Conservation (phyloP, 192 early-diverging fungal species). For the Martensiomyces pterosporus region DNA sequence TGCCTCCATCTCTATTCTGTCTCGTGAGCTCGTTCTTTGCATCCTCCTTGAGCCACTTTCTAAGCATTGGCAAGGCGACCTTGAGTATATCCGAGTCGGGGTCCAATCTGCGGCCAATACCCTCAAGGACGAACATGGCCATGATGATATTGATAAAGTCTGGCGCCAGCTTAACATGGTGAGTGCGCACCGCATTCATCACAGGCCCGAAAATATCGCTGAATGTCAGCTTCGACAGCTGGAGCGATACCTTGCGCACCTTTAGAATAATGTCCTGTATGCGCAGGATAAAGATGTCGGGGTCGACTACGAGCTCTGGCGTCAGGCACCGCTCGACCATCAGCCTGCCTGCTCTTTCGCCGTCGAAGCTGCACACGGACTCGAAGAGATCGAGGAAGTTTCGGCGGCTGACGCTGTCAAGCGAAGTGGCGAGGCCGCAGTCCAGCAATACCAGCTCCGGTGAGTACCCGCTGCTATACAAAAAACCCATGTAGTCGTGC, state of each 20-base stretch:
- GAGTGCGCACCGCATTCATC: constrained; percentile 80
- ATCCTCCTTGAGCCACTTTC: constrained; percentile 51
- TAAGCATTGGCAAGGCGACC: constrained; percentile 67
- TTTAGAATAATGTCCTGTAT: constrained; percentile 75
- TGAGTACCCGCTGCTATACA: constrained; percentile 66
- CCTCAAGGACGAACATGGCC: constrained; percentile 88
- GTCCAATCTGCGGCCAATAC: constrained; percentile 87
- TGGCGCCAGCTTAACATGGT: constrained; percentile 91
- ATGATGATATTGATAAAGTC: constrained; percentile 94
- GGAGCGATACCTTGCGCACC: constrained; percentile 66
- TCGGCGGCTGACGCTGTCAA: constrained; percentile 66
- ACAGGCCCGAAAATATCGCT: constrained; percentile 75
- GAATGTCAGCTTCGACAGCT: constrained; percentile 77
- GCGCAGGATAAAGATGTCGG: constrained; percentile 73
- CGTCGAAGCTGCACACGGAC: constrained; percentile 85
- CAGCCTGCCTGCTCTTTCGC: constrained; percentile 70
- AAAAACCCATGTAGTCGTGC: constrained; percentile 27
- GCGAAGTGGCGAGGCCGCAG: constrained; percentile 80
- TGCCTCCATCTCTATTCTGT: constrained; percentile 5
- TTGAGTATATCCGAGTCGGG: constrained; percentile 88
- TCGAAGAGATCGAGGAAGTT: constrained; percentile 93
- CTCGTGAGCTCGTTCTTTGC: constrained; percentile 22
- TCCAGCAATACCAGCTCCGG: constrained; percentile 85
- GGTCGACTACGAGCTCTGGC: constrained; percentile 66
- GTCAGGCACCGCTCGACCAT: constrained; percentile 84